A percentile compares a stretch with the other conserved stretches of the same genome.
These are phyloP conservation scores for Penicillium riverlandense DNA, from an alignment of 495 filamentous ascomycete species.

Conservation along the genomic window DNA sequence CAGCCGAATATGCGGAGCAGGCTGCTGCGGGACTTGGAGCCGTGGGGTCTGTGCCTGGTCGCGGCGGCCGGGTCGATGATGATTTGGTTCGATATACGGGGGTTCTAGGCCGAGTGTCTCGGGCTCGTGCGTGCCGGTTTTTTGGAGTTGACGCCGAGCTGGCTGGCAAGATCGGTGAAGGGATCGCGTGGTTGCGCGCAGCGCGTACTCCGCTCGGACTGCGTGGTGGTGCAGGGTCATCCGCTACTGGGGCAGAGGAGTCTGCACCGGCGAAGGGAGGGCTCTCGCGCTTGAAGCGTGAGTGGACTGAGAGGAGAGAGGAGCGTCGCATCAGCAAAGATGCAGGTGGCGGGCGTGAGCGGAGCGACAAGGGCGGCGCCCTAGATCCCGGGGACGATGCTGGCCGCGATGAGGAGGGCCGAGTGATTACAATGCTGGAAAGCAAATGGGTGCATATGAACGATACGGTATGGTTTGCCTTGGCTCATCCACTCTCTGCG, in stretches of 20 bases:
- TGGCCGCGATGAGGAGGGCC: constrained; percentile 74
- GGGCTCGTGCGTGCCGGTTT: constrained; percentile 81
- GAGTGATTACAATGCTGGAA: constrained; percentile 80
- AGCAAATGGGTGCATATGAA: constrained; percentile 89
- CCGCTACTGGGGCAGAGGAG: constrained; percentile 6
- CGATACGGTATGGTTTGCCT: constrained; percentile 56
- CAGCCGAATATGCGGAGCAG: constrained; percentile 47
- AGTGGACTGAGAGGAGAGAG: constrained; percentile 42
- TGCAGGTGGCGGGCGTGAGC: constrained; percentile 45
- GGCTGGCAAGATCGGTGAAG: constrained; percentile 69
- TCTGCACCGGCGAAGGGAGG: constrained; percentile 34
- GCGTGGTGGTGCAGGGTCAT: constrained; percentile 5
- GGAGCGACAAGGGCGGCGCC: constrained; percentile 48
- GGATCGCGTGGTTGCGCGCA: constrained; percentile 74
- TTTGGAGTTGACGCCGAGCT: constrained; percentile 85
- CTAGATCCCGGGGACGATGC: constrained; percentile 75
- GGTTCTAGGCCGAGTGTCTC: constrained; percentile 63
- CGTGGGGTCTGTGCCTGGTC: constrained; percentile 23
- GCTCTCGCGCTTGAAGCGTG: constrained; percentile 37
- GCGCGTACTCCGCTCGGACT: constrained; percentile 66
- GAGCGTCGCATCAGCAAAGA: constrained; percentile 62
- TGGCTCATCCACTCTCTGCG: neutral
- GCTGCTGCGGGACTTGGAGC: constrained; percentile 40
- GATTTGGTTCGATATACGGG: constrained; percentile 62
- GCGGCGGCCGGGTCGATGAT: constrained; percentile 37